Conservation (phyloP, 352 stramenopile genomes). For the Phytophthora ramorum region DNA sequence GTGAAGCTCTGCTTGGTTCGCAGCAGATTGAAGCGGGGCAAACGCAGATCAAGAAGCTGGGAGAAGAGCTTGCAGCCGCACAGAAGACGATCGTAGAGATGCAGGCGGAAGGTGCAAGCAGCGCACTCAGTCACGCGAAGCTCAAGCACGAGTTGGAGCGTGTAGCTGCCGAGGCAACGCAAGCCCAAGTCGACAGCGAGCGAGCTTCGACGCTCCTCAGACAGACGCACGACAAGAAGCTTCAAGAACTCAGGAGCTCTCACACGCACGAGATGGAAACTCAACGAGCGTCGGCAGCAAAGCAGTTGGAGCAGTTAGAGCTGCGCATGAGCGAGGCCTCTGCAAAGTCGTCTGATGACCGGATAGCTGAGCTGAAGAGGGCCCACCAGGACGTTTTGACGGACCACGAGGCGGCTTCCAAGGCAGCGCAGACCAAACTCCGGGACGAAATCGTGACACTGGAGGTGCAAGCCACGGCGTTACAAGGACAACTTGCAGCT, state of each 20-base stretch:
- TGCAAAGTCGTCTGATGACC: constrained; percentile 32
- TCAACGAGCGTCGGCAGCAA: constrained; percentile 9
- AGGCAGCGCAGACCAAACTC: constrained; percentile 21
- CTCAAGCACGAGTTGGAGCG: constrained; percentile 37
- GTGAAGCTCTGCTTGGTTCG: constrained; percentile 32
- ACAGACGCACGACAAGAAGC: constrained; percentile 26
- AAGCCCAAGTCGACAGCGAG: constrained; percentile 23
- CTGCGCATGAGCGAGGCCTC: constrained; percentile 15
- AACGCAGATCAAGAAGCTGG: constrained; percentile 46
- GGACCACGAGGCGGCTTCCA: constrained; percentile 26
- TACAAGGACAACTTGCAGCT: constrained; percentile 28
- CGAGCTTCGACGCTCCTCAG: constrained; percentile 15
- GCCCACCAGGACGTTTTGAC: constrained; percentile 29
- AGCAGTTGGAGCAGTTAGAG: constrained; percentile 30
- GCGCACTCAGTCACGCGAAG: constrained; percentile 22
- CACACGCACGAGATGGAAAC: constrained; percentile 35
- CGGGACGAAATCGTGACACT: constrained; percentile 18
- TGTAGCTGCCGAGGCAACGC: constrained; percentile 26
- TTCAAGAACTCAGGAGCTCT: constrained; percentile 24
- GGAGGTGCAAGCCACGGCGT: constrained; percentile 22
- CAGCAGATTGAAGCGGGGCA: constrained; percentile 32
- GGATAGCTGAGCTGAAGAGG: constrained; percentile 31
- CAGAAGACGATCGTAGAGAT: constrained; percentile 28
- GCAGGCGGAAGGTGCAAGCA: constrained; percentile 23
- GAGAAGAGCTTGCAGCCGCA: constrained; percentile 39